phyloP scores from a whole-genome alignment of 2,329 filamentous ascomycete species.

The Pseudocercospora fijiensis region DNA sequence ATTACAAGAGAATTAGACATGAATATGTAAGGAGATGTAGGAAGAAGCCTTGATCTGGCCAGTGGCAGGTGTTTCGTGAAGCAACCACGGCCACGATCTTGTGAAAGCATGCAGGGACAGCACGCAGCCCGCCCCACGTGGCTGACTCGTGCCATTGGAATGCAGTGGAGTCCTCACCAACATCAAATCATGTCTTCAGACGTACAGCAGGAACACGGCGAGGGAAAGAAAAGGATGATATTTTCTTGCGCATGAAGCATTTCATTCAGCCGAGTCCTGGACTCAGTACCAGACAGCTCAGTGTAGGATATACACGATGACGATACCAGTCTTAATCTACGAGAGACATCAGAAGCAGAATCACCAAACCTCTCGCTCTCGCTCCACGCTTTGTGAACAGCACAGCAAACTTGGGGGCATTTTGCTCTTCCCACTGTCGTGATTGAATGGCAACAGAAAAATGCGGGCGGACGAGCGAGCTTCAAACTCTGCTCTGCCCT shows the following conservation, averaged over 20 bases:
- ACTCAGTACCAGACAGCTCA: not conserved
- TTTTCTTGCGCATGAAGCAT: not conserved
- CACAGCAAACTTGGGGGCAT: not conserved
- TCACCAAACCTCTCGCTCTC: conserved; percentile 7
- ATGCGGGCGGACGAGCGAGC: not conserved
- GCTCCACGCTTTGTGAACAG: too few species aligned
- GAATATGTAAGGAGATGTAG: not conserved
- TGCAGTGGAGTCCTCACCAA: not conserved
- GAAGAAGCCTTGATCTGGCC: not conserved
- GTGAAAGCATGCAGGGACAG: not conserved
- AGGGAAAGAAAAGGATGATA: not conserved
- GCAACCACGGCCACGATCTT: not conserved
- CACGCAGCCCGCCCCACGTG: not conserved
- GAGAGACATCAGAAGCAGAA: not conserved
- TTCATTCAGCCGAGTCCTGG: not conserved
- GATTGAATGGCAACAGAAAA: conserved; percentile 1
- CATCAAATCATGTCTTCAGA: not conserved
- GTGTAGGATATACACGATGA: conserved; percentile 7
- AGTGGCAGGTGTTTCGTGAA: not conserved
- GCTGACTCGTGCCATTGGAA: not conserved
- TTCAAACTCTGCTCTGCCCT: conserved; percentile 1
- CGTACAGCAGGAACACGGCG: not conserved
- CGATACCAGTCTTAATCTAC: not conserved
- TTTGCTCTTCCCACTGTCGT: conserved; percentile 1
- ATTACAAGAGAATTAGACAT: conserved; percentile 7